These are phyloP conservation scores for Phytophthora cactorum DNA, from an alignment of 352 stramenopile species.

Conservation along the genomic window DNA sequence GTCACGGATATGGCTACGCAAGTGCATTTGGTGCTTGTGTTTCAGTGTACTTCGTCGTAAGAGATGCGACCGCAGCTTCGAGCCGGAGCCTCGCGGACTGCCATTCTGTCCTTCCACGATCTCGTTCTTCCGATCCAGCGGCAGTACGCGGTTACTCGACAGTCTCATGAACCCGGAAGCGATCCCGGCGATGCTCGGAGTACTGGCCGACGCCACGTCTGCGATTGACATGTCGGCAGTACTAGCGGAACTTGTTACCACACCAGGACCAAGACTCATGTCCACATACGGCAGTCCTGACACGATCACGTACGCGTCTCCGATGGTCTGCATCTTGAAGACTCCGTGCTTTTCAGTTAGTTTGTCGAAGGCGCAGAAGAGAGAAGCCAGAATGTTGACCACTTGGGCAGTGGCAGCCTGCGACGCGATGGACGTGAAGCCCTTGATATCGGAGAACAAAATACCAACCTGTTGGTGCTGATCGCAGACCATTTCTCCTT, in stretches of 20 bases:
- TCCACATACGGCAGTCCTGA: slow-evolving; percentile 87
- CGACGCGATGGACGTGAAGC: slow-evolving; percentile 91
- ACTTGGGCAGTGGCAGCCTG: slow-evolving; percentile 87
- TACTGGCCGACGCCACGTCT: slow-evolving; percentile 20
- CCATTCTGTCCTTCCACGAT: slow-evolving; percentile 1
- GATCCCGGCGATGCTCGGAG: neutral
- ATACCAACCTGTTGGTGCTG: slow-evolving; percentile 90
- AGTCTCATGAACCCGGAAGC: slow-evolving; percentile 24
- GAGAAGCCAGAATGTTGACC: slow-evolving; percentile 90
- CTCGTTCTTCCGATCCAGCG: slow-evolving; percentile 38
- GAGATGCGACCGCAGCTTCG: slow-evolving; percentile 31
- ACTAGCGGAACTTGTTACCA: slow-evolving; percentile 35
- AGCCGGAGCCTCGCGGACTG: slow-evolving; percentile 9
- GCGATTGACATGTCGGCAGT: slow-evolving; percentile 29
- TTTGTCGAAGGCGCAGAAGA: slow-evolving; percentile 93
- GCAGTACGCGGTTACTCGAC: slow-evolving; percentile 60
- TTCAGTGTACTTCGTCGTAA: slow-evolving; percentile 74
- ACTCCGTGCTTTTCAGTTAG: slow-evolving; percentile 92
- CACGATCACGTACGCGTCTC: slow-evolving; percentile 93
- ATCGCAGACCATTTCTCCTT: slow-evolving; percentile 84
- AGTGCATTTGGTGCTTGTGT: slow-evolving; percentile 84
- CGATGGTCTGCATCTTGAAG: slow-evolving; percentile 95
- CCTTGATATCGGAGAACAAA: slow-evolving; percentile 93
- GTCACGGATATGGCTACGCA: slow-evolving; percentile 82
- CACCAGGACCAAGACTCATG: slow-evolving; percentile 76